Base-by-base conservation (phyloP, 2,329 filamentous ascomycete genomes). In the Coniochaeta ligniaria region DNA sequence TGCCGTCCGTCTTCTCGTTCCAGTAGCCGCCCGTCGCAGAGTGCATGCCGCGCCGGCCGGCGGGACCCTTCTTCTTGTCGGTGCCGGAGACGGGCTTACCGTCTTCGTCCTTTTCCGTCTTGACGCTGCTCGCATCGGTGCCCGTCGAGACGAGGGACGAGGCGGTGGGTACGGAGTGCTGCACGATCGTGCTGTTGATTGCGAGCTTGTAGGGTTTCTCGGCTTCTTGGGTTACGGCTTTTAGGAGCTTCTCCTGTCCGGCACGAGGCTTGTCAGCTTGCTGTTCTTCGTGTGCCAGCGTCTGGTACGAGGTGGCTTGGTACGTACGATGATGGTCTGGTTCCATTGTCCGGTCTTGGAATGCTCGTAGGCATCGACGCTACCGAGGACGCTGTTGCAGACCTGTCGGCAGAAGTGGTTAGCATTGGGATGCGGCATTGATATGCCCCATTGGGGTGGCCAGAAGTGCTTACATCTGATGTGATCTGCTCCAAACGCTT, bases 151-250 rank as follows among this genome's bases (percentile, higher is more conserved):
- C 86, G 76, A 85, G 88, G 58, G 86, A 78, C 60, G 84, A 78
- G 33, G 85, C 83, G 14, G 31, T 57, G 60, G 88, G 84, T 22
- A 89, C 85, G 36, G 94, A 81, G 79, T 98, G 94, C 80, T 99
- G 94, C 68, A 98, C 96, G 72, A 98, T 97, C 66, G 94, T 98
- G 80, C 91, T 96, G 83, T 96, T 98, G 78, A 96, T 92, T 68
- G 92, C 91, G 78, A 94, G 98, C 77, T 98, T 98, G 85, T 88
- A 96, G 17, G 80, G 75, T 6, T 90, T 88, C 28, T 84, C 78
- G 31, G 80, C 78, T 63, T 81, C 76, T 58, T 88, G 87, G 75
- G 94, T 91, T 66, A 94, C 82, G 59, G 86, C 82, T 71, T 89
- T 86, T 65, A 95, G 86, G 73, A 94, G 90, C 60, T 82, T 84